phyloP scores from a whole-genome alignment of 371 early-diverging fungal species.

The Mortierella sp. region DNA sequence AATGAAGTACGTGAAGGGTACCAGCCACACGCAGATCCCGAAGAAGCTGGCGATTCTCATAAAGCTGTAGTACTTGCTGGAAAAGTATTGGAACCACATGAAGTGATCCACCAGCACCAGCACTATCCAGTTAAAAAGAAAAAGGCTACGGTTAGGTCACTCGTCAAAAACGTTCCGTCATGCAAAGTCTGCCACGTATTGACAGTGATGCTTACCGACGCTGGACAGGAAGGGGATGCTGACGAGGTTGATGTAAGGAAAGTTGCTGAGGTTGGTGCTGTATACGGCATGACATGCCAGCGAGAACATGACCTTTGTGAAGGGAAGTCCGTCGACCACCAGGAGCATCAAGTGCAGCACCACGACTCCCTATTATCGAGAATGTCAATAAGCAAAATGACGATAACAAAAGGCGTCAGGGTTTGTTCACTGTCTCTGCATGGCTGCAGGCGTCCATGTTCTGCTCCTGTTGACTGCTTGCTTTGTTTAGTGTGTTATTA shows the following conservation, averaged over 20 bases:
- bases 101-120: slow-evolving; percentile 88
- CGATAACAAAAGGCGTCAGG: not conserved
- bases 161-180: not conserved
- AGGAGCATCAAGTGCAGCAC: slow-evolving; percentile 74
- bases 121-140: slow-evolving; percentile 59
- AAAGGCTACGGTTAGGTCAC: not conserved
- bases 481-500: slow-evolving; percentile 34
- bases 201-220: slow-evolving; percentile 66
- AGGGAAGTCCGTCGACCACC: slow-evolving; percentile 79
- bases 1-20: slow-evolving; percentile 90
- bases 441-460: not conserved
- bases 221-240: slow-evolving; percentile 75
- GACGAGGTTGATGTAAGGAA: slow-evolving; percentile 78
- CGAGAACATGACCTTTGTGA: slow-evolving; percentile 73
- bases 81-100: slow-evolving; percentile 89
- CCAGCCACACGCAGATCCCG: slow-evolving; percentile 88
- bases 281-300: slow-evolving; percentile 79
- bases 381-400: not conserved
- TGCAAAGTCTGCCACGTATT: not conserved
- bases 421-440: not conserved
- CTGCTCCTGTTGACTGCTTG: not conserved
- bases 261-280: slow-evolving; percentile 76
- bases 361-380: slow-evolving; percentile 63
- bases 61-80: slow-evolving; percentile 74
- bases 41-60: slow-evolving; percentile 89